phyloP scores from a whole-genome alignment of 140 eudicot species.

The Stevia rebaudiana region DNA sequence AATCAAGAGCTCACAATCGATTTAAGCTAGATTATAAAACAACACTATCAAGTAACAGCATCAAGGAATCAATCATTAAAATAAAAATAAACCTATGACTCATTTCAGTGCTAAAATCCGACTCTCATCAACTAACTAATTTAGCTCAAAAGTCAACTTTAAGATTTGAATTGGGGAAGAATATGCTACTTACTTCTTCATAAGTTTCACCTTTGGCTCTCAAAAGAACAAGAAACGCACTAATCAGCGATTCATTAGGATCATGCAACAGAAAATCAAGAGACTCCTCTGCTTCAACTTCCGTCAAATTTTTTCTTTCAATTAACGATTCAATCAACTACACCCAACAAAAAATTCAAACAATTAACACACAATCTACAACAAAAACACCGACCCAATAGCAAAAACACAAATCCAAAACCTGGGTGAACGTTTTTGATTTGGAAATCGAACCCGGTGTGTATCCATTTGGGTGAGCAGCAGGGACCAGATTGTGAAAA shows the following conservation, averaged over 20 bases:
- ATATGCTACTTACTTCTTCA: slow-evolving; percentile 58
- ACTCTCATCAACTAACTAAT: neutral
- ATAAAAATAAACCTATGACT: neutral
- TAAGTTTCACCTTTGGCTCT: slow-evolving; percentile 98
- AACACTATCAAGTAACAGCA: neutral
- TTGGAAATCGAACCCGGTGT: slow-evolving; percentile 13
- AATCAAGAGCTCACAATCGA: neutral
- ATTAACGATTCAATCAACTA: slow-evolving; percentile 71
- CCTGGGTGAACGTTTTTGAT: slow-evolving; percentile 24
- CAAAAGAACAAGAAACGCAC: slow-evolving; percentile 85
- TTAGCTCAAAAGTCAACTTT: slow-evolving; percentile 4
- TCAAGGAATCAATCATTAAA: neutral
- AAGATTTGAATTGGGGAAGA: neutral
- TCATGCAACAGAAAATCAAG: slow-evolving; percentile 57
- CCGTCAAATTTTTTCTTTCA: slow-evolving; percentile 51
- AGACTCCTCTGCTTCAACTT: slow-evolving; percentile 71
- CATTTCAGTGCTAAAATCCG: neutral
- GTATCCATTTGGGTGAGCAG: slow-evolving; percentile 5
- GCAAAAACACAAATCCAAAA: neutral
- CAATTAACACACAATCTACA: neutral
- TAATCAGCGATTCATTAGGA: slow-evolving; percentile 65
- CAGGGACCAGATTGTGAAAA: neutral
- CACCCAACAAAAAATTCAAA: slow-evolving; percentile 1
- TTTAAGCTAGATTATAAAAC: neutral
- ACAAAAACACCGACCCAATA: neutral